Evolutionary conservation across 2,329 filamentous ascomycete genomes (phyloP), one percentile per base, ranked within the genome.

Genomic region (Erysiphe neolycopersici): DNA sequence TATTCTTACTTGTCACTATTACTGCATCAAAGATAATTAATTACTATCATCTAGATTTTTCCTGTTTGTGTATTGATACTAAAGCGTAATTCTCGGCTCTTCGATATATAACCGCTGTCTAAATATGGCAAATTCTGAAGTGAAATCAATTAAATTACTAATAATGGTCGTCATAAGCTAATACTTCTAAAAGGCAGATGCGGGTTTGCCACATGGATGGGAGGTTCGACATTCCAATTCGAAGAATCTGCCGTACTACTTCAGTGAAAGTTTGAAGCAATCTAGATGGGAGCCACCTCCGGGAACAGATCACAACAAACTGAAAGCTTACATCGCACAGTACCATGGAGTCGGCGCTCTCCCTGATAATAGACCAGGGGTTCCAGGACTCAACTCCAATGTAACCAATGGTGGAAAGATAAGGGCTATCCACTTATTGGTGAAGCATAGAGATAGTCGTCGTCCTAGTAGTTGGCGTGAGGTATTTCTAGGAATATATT

Each of bases 161-260:
- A 26, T 26, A 8, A 26, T 26, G 22, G 22, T 26, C 22, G 8
- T 26, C 22, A 26, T 26, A 16, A 18, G 16, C 38, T 19, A 39
- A 22, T 22, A 14, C 14, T 39, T 29, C 9, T 22, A 11, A 26
- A 52, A 79, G 73, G 63, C 70, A 56, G 79, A 84, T 45, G 76
- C 78, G 52, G 87, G 87, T 59, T 73, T 94, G 49, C 85, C 85
- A 48, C 61, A 73, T 42, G 74, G 76, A 60, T 94, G 87, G 85
- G 89, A 95, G 65, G 83, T 98, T 58, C 83, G 89, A 60, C 83
- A 91, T 65, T 93, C 83, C 61, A 92, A 94, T 67, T 92, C 83
- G 62, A 95, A 94, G 67, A 92, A 92, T 64, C 78, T 95, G 32
- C 89, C 89, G 33, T 98, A 98, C 68, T 98, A 95, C 67, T 95